A percentile compares a stretch with the other conserved stretches of the same genome.
phyloP scores from a whole-genome alignment of 345 rosid species.

The Gossypium arboreum region DNA sequence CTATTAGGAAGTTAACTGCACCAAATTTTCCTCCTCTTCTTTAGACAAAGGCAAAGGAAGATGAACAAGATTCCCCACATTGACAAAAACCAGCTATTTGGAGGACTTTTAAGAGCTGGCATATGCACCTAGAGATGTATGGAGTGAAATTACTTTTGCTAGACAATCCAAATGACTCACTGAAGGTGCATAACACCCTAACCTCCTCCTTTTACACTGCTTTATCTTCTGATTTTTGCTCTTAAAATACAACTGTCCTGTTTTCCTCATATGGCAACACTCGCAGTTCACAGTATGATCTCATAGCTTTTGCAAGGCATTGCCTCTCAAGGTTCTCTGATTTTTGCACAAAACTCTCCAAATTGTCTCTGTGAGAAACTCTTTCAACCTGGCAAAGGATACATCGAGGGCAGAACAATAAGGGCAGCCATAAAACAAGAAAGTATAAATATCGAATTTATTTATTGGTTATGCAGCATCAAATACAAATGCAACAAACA shows the following conservation, averaged over 20 bases:
- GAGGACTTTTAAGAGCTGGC: background rate
- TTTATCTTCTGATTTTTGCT: background rate
- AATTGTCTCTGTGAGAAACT: constrained; percentile 84
- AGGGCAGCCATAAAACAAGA: background rate
- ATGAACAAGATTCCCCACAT: background rate
- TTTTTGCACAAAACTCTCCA: constrained; percentile 75
- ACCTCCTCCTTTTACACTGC: background rate
- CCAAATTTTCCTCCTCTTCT: background rate
- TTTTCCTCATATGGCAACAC: constrained; percentile 66
- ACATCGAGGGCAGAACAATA: background rate
- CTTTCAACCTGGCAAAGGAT: constrained; percentile 71
- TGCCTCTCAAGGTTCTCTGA: constrained; percentile 91
- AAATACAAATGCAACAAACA: background rate
- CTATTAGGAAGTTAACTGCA: background rate
- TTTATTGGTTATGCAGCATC: background rate
- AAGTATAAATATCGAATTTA: background rate
- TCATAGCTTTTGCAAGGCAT: constrained; percentile 76
- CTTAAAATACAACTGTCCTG: constrained; percentile 76
- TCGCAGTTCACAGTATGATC: constrained; percentile 82
- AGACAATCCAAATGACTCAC: background rate
- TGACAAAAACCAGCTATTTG: background rate
- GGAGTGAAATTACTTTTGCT: background rate
- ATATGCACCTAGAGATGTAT: background rate
- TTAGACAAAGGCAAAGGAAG: background rate
- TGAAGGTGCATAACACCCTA: background rate